Conservation (phyloP, 139 green algal species). For the Chlorella sp. region DNA sequence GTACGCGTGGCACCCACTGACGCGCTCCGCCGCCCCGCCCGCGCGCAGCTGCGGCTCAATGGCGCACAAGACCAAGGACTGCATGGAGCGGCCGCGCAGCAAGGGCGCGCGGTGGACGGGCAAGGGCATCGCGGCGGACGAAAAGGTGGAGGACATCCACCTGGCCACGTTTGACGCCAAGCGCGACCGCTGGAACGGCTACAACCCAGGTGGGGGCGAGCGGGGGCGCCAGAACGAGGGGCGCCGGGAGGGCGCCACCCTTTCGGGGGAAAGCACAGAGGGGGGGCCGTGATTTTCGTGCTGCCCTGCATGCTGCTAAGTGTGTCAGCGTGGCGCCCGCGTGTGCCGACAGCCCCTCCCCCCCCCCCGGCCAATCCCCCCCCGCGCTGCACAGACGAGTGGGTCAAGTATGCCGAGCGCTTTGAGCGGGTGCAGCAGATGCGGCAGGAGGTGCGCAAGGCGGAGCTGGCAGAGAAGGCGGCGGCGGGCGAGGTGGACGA, state of each 20-base stretch:
- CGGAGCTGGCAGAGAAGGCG: slow-evolving; percentile 65
- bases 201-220: too few species aligned
- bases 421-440: slow-evolving; percentile 73
- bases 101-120: slow-evolving; percentile 87
- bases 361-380: too few species aligned
- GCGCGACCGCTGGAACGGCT: slow-evolving; percentile 95
- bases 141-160: slow-evolving; percentile 90
- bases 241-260: too few species aligned
- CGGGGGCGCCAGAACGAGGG: too few species aligned
- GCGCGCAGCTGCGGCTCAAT: slow-evolving; percentile 91
- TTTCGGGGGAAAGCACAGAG: too few species aligned
- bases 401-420: slow-evolving; percentile 61
- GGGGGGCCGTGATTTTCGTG: too few species aligned
- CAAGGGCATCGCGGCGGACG: slow-evolving; percentile 94
- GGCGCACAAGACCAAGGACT: slow-evolving; percentile 95
- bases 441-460: slow-evolving; percentile 59
- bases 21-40: too few species aligned
- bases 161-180: slow-evolving; percentile 89
- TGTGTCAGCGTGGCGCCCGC: too few species aligned
- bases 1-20: too few species aligned
- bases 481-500: slow-evolving; percentile 35
- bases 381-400: too few species aligned
- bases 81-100: slow-evolving; percentile 90
- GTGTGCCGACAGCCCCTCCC: too few species aligned
- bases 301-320: too few species aligned